phyloP scores from a whole-genome alignment of 805 yeast genomes.

The Spathaspora arborariae region DNA sequence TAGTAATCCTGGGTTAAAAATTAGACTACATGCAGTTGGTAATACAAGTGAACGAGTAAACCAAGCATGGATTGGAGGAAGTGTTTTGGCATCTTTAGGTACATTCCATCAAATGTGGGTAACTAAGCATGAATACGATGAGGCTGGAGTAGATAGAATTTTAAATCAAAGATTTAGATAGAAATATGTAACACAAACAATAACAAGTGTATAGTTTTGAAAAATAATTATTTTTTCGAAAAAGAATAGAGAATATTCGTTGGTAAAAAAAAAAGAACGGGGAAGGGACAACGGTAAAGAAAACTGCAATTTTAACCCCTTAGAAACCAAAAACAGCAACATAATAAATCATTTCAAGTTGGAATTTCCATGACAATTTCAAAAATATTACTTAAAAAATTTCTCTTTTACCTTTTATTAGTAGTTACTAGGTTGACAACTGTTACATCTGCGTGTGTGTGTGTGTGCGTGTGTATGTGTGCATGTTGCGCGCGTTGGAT shows the following conservation, averaged over 20 bases:
- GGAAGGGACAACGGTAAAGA: background rate
- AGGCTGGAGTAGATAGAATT: constrained; percentile 80
- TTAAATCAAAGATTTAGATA: constrained; percentile 79
- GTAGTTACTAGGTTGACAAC: too few species aligned
- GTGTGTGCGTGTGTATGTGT: too few species aligned
- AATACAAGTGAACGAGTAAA: constrained; percentile 70
- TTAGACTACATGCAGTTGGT: constrained; percentile 80
- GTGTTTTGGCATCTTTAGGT: constrained; percentile 82
- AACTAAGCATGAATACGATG: constrained; percentile 79
- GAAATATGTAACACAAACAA: background rate
- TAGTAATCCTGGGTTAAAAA: constrained; percentile 78
- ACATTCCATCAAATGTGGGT: constrained; percentile 97
- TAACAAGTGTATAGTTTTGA: too few species aligned
- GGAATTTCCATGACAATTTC: too few species aligned
- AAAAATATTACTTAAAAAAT: too few species aligned
- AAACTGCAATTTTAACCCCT: too few species aligned
- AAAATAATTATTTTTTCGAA: too few species aligned
- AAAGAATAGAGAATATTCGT: background rate
- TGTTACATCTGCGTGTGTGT: too few species aligned
- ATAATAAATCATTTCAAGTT: too few species aligned
- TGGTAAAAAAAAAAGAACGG: background rate
- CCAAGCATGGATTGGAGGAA: constrained; percentile 91
- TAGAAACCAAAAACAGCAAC: too few species aligned
- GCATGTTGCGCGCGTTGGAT: background rate
- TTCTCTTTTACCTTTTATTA: too few species aligned